Evolutionary conservation across 2,329 filamentous ascomycete species (phyloP), one percentile per base, ranked within the genome.

Genomic region (Pseudomassariella vexata): DNA sequence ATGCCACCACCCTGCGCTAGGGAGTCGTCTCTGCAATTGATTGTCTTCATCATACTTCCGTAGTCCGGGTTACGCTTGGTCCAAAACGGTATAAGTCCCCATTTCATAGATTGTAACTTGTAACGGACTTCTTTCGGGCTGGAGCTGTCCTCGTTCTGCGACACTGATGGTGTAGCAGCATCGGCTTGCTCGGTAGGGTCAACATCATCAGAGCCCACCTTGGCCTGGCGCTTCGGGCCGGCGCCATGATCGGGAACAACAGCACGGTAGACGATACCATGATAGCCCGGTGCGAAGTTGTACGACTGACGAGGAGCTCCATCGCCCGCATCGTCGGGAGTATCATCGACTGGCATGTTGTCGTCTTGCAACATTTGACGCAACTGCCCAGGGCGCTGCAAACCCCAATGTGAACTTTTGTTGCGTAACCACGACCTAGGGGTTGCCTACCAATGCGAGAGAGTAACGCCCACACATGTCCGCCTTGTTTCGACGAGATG

Each of bases 41-140:
- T 96, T 0, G 88, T 95, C 51, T 83, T 86, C 68, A 94, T 71
- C 56, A 87, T 69, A 1, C 79, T 78, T 17, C 74, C 70, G 49
- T 92, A 90, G 50, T 87, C 79, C 0, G 87, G 85, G 32, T 79
- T 79, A 9, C 82, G 73, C 62, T 90, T 94, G 4, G 85, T 94
- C 90, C 90, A 96, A 57, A 82, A 95, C 0, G 92, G 90, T 10
- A 96, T 70, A 6, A 98, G 70, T 0, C 90, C 92, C 92, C 92
- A 98, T 70, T 87, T 90, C 85, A 96, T 96, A 3, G 79, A 71
- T 55, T 95, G 88, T 7, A 98, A 65, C 56, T 85, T 90, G 63
- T 94, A 95, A 44, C 63, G 77, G 8, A 69, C 68, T 37, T 62
- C 54, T 18, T 47, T 47, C 29, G 21, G 22, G 22, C 19, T 44